Evolutionary conservation across 306 rosid genomes (phyloP).

Genomic region (Cicer arietinum): DNA sequence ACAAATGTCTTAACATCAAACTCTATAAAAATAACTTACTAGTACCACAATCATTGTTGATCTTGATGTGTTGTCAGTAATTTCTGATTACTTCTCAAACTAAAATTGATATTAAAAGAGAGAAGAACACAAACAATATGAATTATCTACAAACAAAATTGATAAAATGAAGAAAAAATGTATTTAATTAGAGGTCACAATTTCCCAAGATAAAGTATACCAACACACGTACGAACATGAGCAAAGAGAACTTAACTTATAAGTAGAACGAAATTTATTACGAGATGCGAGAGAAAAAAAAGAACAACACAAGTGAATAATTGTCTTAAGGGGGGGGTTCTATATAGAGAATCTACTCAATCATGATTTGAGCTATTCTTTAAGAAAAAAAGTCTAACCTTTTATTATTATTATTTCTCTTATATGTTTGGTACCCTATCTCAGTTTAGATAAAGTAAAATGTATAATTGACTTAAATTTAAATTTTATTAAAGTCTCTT

Average conservation of each 20-base stretch:
- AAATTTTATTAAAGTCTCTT: neutral
- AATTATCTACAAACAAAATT: conserved; percentile 20
- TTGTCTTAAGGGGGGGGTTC: neutral
- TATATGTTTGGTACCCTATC: too few relatives aligned
- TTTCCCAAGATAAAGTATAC: neutral
- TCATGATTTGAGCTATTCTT: neutral
- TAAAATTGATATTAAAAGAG: neutral
- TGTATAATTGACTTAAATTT: neutral
- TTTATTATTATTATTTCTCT: neutral
- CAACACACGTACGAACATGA: neutral
- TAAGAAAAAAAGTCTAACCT: neutral
- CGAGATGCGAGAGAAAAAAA: neutral
- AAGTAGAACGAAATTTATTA: neutral
- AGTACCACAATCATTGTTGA: too few relatives aligned
- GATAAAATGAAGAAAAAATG: neutral
- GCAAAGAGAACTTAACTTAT: neutral
- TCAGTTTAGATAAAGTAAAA: neutral
- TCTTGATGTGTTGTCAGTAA: neutral
- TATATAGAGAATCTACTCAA: neutral
- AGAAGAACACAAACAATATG: neutral
- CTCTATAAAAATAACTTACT: too few relatives aligned
- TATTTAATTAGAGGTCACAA: neutral
- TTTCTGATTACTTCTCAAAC: neutral
- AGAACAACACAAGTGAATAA: neutral
- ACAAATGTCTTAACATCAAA: neutral